These are phyloP conservation scores for Sapria himalayana DNA, from an alignment of 345 rosid species.

Conservation along the genomic window DNA sequence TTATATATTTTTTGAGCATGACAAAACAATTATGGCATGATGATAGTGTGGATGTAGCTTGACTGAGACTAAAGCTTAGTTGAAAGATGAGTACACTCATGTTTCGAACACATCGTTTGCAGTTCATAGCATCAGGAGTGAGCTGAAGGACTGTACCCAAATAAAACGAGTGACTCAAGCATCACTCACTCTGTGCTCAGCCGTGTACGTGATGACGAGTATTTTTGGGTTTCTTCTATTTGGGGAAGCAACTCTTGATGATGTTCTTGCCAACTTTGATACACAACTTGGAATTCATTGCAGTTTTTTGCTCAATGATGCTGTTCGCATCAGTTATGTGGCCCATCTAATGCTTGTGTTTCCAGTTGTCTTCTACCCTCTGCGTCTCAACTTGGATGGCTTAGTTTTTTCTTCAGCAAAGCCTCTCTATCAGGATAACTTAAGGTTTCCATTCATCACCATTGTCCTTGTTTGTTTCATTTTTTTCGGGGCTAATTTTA, in stretches of 20 bases:
- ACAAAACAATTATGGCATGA: too few species aligned
- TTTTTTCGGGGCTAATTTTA: slow-evolving; percentile 64
- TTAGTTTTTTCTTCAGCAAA: slow-evolving; percentile 60
- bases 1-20: too few species aligned
- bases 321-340: slow-evolving; percentile 72
- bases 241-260: slow-evolving; percentile 58
- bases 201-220: slow-evolving; percentile 55
- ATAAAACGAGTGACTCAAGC: slow-evolving; percentile 49
- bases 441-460: slow-evolving; percentile 48
- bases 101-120: slow-evolving; percentile 10
- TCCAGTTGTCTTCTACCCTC: slow-evolving; percentile 65
- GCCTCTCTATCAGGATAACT: slow-evolving; percentile 31
- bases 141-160: slow-evolving; percentile 53
- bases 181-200: slow-evolving; percentile 49
- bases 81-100: too few species aligned
- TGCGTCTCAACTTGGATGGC: slow-evolving; percentile 66
- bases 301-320: slow-evolving; percentile 43
- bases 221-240: slow-evolving; percentile 81
- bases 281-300: slow-evolving; percentile 59
- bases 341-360: slow-evolving; percentile 88
- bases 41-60: too few species aligned
- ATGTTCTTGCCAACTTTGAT: slow-evolving; percentile 85
- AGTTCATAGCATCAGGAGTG: slow-evolving; percentile 86
- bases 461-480: slow-evolving; percentile 33
- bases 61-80: too few species aligned